These are phyloP conservation scores for Ceratobasidium sp. DNA, from an alignment of 1,284 basidiomycete genomes.

Conservation along the genomic window DNA sequence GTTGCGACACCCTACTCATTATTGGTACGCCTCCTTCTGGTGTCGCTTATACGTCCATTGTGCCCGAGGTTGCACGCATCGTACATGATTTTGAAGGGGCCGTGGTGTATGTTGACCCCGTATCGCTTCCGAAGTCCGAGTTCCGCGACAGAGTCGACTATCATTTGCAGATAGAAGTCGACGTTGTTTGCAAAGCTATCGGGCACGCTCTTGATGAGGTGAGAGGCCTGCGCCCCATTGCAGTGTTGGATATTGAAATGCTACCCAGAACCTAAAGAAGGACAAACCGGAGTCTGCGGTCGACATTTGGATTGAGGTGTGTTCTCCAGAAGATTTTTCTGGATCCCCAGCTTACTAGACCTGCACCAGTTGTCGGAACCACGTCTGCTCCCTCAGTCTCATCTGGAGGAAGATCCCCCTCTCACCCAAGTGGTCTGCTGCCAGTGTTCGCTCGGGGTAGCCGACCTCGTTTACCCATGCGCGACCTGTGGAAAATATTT, in stretches of 20 bases:
- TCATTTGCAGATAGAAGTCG: not conserved
- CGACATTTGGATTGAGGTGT: not conserved
- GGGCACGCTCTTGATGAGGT: not conserved
- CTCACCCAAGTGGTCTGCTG: not conserved
- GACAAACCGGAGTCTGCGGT: not conserved
- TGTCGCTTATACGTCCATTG: not conserved
- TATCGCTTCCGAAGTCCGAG: not conserved
- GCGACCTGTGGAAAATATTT: not conserved
- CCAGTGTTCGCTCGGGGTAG: not conserved
- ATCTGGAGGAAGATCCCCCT: not conserved
- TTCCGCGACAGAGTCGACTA: not conserved
- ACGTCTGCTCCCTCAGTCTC: not conserved
- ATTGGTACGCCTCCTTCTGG: not conserved
- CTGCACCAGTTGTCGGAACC: slow-evolving; percentile 17
- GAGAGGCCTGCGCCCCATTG: too few species aligned
- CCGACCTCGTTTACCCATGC: not conserved
- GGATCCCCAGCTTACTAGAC: too few species aligned
- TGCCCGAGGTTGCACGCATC: not conserved
- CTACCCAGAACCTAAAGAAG: too few species aligned
- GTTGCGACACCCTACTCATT: slow-evolving; percentile 6
- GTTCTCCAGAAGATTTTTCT: too few species aligned
- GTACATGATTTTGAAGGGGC: not conserved
- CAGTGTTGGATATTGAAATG: too few species aligned
- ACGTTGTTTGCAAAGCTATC: not conserved
- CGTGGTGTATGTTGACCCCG: not conserved